Percentiles rank a stretch among this genome's conserved stretches.
Conservation (phyloP, 2,329 filamentous ascomycete genomes). For the Botryosphaeria dothidea region DNA sequence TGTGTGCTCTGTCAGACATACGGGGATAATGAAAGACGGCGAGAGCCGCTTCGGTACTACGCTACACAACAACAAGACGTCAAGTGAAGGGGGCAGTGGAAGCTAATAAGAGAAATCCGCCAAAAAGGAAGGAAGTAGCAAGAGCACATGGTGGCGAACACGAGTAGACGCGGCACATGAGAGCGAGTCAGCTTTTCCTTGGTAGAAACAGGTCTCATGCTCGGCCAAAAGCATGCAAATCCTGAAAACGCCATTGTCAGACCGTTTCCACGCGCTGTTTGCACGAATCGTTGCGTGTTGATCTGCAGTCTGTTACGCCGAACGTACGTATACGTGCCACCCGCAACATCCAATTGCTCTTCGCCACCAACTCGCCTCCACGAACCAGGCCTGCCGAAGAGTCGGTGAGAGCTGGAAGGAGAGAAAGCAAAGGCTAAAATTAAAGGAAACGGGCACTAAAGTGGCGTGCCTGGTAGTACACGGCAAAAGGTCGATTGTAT, state of each 20-base stretch:
- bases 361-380: not conserved
- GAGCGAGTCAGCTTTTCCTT: too few relatives aligned
- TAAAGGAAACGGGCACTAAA: not conserved
- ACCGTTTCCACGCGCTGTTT: too few relatives aligned
- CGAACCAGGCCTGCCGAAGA: not conserved
- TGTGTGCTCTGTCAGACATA: not conserved
- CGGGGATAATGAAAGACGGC: not conserved
- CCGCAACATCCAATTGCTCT: not conserved
- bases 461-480: not conserved
- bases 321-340: not conserved
- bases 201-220: not conserved
- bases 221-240: too few relatives aligned
- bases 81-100: not conserved
- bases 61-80: constrained; percentile 9
- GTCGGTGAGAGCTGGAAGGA: not conserved
- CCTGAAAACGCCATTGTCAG: too few relatives aligned
- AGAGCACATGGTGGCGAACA: too few relatives aligned
- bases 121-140: not conserved
- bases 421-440: not conserved
- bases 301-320: not conserved
- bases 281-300: not conserved
- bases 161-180: too few relatives aligned
- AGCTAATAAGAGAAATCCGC: too few relatives aligned
- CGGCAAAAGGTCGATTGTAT: not conserved
- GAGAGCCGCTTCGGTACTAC: not conserved